Conservation (phyloP, 2,329 filamentous ascomycete genomes). For the Pseudogymnoascus sp. region DNA sequence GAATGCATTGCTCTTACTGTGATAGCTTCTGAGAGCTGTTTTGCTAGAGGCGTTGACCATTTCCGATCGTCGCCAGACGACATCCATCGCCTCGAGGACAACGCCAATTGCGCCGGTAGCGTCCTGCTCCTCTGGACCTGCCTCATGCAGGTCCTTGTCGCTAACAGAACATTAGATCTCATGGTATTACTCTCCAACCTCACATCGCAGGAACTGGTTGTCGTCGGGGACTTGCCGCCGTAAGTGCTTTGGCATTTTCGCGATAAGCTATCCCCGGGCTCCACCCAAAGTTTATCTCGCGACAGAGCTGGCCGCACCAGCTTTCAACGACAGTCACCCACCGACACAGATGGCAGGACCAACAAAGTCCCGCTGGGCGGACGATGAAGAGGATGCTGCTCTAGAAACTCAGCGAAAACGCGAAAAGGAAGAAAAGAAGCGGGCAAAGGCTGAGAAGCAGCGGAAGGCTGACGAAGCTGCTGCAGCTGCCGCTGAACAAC, state of each 20-base stretch:
- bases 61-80: slow-evolving; percentile 31
- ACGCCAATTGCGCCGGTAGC: slow-evolving; percentile 9
- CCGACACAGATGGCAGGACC: slow-evolving; percentile 1
- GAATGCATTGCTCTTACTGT: slow-evolving; percentile 47
- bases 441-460: slow-evolving; percentile 73
- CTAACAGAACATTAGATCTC: slow-evolving; percentile 23
- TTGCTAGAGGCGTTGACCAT: slow-evolving; percentile 91
- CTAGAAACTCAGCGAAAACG: slow-evolving; percentile 63
- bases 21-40: slow-evolving; percentile 79
- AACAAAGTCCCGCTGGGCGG: slow-evolving; percentile 70
- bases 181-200: slow-evolving; percentile 15
- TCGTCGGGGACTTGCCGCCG: background rate
- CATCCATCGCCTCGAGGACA: slow-evolving; percentile 20
- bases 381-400: slow-evolving; percentile 72
- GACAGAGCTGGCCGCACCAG: background rate
- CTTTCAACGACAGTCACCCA: background rate
- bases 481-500: slow-evolving; percentile 17
- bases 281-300: slow-evolving; percentile 6
- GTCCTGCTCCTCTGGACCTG: slow-evolving; percentile 17
- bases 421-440: slow-evolving; percentile 86
- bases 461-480: slow-evolving; percentile 51
- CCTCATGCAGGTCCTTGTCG: slow-evolving; percentile 21
- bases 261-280: background rate
- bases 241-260: background rate
- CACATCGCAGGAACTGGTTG: background rate